Conservation (phyloP, 345 rosid genomes). For the Eucalyptus camaldulensis region DNA sequence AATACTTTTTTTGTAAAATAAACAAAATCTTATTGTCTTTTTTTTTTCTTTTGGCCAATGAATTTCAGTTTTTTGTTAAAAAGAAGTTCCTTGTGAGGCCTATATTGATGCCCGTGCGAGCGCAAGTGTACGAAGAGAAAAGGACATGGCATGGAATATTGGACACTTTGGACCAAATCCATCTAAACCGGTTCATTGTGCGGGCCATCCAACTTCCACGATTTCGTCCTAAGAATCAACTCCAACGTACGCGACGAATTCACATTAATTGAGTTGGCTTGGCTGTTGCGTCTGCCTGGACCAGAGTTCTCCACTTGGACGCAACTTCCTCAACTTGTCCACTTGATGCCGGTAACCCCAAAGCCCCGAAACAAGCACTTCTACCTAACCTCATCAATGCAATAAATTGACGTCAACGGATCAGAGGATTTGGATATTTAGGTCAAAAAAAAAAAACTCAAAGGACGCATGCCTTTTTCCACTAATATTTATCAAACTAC, state of each 20-base stretch:
- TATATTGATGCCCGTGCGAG: neutral
- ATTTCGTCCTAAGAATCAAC: neutral
- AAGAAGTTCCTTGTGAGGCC: neutral
- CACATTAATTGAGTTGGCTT: neutral
- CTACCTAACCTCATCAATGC: neutral
- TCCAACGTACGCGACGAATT: neutral
- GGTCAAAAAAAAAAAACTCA: neutral
- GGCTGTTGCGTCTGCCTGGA: neutral
- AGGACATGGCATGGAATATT: neutral
- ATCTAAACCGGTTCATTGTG: neutral
- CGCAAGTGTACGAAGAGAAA: neutral
- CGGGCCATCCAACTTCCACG: neutral
- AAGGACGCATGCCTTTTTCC: neutral
- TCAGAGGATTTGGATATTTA: neutral
- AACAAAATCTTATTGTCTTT: too few species aligned
- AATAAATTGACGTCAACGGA: neutral
- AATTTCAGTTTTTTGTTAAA: neutral
- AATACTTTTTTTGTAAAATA: too few species aligned
- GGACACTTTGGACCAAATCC: neutral
- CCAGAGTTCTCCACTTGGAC: neutral
- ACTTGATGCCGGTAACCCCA: neutral
- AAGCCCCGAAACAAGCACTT: neutral
- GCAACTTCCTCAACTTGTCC: neutral
- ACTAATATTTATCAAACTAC: fast-evolving
- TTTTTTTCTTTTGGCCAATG: neutral